Evolutionary conservation across 495 filamentous ascomycete genomes (phyloP).

Genomic region (Penicillium canescens): DNA sequence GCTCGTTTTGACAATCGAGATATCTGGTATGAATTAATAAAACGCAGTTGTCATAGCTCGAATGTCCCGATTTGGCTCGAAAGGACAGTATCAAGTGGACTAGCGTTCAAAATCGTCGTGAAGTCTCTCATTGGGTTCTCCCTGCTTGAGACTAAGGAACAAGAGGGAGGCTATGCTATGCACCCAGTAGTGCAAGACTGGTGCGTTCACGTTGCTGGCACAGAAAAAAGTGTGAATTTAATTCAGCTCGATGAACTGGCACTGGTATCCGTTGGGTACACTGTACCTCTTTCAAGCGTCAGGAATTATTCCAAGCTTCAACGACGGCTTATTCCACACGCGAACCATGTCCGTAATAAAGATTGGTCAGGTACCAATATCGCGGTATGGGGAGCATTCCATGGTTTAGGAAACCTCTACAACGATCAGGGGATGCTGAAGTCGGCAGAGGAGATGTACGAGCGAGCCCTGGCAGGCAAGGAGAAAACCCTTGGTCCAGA

Average conservation of each 20-base stretch:
- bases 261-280: conserved; percentile 26
- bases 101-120: conserved; percentile 30
- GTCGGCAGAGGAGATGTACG: conserved; percentile 40
- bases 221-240: conserved; percentile 4
- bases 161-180: conserved; percentile 31
- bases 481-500: conserved; percentile 38
- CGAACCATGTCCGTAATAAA: conserved; percentile 17
- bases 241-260: conserved; percentile 21
- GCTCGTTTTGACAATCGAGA: conserved; percentile 52
- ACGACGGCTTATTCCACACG: conserved; percentile 41
- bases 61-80: conserved; percentile 29
- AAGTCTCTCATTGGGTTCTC: conserved; percentile 33
- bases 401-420: conserved; percentile 29
- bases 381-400: conserved; percentile 13
- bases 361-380: background rate
- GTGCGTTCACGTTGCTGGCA: conserved; percentile 22
- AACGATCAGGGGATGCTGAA: conserved; percentile 32
- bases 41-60: conserved; percentile 9
- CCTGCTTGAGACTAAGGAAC: conserved; percentile 25
- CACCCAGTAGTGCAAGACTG: conserved; percentile 39
- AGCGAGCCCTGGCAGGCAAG: conserved; percentile 25
- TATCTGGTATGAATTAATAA: conserved; percentile 50
- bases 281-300: conserved; percentile 17
- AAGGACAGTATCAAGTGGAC: conserved; percentile 21
- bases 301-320: conserved; percentile 28